Conservation (phyloP, 23 red algal species). For the Gracilaria vermiculophylla region DNA sequence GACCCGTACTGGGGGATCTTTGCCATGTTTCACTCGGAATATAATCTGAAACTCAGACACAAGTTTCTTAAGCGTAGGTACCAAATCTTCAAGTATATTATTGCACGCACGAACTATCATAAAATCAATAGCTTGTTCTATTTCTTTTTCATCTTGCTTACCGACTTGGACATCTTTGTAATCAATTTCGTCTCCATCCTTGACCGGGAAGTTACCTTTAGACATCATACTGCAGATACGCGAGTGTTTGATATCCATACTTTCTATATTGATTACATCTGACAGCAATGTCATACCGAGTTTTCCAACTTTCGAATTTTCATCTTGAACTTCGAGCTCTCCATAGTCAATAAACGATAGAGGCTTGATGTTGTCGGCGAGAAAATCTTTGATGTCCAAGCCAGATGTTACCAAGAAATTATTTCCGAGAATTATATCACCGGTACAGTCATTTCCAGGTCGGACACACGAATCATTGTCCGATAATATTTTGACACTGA, state of each 20-base stretch:
- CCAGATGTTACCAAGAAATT: no score
- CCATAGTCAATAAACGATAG: neutral
- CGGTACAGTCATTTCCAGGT: no score
- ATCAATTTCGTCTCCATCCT: conserved; percentile 19
- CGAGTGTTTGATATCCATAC: no score
- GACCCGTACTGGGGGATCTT: neutral
- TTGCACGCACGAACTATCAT: neutral
- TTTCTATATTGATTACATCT: no score
- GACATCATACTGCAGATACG: neutral
- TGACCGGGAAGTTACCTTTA: conserved; percentile 13
- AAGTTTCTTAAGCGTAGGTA: neutral
- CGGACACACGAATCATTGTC: neutral
- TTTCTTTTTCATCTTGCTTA: neutral
- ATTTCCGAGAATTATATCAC: no score
- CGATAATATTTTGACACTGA: neutral
- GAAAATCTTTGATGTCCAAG: no score
- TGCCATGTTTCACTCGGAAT: neutral
- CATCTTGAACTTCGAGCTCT: neutral
- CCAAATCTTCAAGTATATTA: neutral
- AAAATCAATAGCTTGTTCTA: neutral
- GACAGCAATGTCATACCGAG: conserved; percentile 10
- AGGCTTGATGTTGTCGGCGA: no score
- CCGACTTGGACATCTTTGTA: conserved; percentile 33
- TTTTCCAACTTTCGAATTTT: conserved; percentile 23
- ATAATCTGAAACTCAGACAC: neutral